phyloP scores from a whole-genome alignment of 768 basidiomycete genomes.

The Lactarius pseudohatsudake region DNA sequence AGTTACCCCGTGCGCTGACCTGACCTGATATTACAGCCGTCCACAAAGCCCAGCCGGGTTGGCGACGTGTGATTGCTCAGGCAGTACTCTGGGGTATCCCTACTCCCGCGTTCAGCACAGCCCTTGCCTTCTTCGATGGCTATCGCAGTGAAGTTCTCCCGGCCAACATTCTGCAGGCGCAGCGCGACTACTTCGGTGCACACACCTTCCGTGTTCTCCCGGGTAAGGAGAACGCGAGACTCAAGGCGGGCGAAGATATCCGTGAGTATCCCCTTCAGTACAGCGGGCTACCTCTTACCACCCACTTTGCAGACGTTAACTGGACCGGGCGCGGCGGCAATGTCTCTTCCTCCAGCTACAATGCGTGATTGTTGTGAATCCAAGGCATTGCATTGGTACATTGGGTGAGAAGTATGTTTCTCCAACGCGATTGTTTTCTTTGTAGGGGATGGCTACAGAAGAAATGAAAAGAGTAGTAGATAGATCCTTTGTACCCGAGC shows the following conservation, averaged over 20 bases:
- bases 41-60: conserved; percentile 94
- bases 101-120: conserved; percentile 96
- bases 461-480: conserved; percentile 19
- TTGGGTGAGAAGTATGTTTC: conserved; percentile 12
- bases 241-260: conserved; percentile 82
- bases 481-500: conserved; percentile 18
- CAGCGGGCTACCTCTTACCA: neutral
- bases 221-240: conserved; percentile 83
- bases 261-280: conserved; percentile 51
- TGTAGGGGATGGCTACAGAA: neutral
- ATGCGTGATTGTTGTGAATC: conserved; percentile 44
- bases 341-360: conserved; percentile 87
- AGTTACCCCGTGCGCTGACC: conserved; percentile 15
- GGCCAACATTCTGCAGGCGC: conserved; percentile 92
- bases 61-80: conserved; percentile 96
- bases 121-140: conserved; percentile 97
- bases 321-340: conserved; percentile 98
- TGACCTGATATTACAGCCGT: conserved; percentile 51
- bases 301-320: conserved; percentile 73
- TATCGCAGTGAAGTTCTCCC: conserved; percentile 95
- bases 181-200: conserved; percentile 99
- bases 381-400: neutral
- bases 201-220: conserved; percentile 96
- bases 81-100: conserved; percentile 97
- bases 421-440: neutral